Evolutionary conservation across 1,284 basidiomycete genomes (phyloP).

Genomic region (Fomitopsis palustris): DNA sequence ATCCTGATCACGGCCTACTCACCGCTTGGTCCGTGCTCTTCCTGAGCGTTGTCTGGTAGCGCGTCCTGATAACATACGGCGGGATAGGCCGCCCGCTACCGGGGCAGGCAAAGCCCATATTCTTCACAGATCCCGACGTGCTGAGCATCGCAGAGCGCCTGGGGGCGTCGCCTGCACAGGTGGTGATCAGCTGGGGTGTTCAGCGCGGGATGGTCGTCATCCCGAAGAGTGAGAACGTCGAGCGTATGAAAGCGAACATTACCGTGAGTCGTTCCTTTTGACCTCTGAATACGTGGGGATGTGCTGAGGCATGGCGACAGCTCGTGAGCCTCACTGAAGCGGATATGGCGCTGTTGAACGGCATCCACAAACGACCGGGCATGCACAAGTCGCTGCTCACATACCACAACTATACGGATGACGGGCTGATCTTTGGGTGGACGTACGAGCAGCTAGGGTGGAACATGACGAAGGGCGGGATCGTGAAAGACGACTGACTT

Average conservation of each 20-base stretch:
- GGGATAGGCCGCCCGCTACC: constrained; percentile 15
- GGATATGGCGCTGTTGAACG: constrained; percentile 37
- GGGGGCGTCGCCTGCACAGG: constrained; percentile 43
- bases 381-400: constrained; percentile 42
- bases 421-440: constrained; percentile 44
- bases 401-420: constrained; percentile 27
- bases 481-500: constrained; percentile 9
- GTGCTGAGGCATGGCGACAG: constrained; percentile 19
- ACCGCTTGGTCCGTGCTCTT: constrained; percentile 54
- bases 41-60: not conserved
- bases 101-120: constrained; percentile 19
- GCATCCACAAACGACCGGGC: constrained; percentile 40
- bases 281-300: not conserved
- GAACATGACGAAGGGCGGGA: constrained; percentile 39
- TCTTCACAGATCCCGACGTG: constrained; percentile 30
- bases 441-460: constrained; percentile 48
- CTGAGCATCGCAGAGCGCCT: constrained; percentile 43
- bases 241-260: constrained; percentile 47
- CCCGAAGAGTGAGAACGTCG: constrained; percentile 47
- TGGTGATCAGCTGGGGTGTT: constrained; percentile 51
- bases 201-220: constrained; percentile 39
- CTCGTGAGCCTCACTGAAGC: constrained; percentile 33
- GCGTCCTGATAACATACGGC: not conserved
- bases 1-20: constrained; percentile 68
- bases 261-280: constrained; percentile 25